Percentiles rank a stretch among this genome's conserved stretches.
Conservation (phyloP, 768 basidiomycete genomes). For the Phaeotremella skinneri region DNA sequence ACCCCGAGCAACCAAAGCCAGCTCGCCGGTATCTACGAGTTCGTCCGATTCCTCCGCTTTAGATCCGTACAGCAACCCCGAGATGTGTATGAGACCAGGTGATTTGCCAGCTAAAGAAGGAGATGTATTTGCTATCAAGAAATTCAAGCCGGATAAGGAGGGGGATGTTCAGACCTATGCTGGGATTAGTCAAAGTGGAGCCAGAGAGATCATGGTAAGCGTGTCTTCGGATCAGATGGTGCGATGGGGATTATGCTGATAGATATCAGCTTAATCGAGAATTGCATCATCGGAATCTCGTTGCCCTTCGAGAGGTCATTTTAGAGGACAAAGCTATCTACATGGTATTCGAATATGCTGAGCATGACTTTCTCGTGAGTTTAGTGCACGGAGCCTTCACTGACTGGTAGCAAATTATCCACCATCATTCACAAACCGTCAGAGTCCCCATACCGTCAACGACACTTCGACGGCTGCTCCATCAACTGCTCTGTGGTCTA, state of each 20-base stretch:
- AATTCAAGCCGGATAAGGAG: conserved; percentile 99
- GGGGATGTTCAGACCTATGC: conserved; percentile 94
- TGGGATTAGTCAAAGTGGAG: conserved; percentile 95
- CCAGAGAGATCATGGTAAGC: conserved; percentile 89
- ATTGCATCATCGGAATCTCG: conserved; percentile 67
- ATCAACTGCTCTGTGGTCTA: conserved; percentile 90
- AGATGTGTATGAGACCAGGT: conserved; percentile 58
- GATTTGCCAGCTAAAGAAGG: conserved; percentile 61
- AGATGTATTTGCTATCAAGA: conserved; percentile 90
- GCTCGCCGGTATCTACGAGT: not conserved
- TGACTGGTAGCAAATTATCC: conserved; percentile 82
- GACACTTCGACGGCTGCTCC: conserved; percentile 87
- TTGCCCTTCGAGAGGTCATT: conserved; percentile 88
- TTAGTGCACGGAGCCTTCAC: not conserved
- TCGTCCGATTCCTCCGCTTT: conserved; percentile 15
- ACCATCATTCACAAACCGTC: conserved; percentile 89
- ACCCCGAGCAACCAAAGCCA: conserved; percentile 12
- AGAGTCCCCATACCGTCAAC: conserved; percentile 70
- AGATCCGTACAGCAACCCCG: conserved; percentile 42
- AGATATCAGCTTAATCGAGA: conserved; percentile 29
- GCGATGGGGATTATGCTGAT: conserved; percentile 1
- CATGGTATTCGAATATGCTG: conserved; percentile 99
- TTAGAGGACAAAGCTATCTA: conserved; percentile 97
- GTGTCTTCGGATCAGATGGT: conserved; percentile 1
- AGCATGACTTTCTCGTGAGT: conserved; percentile 92